These are phyloP conservation scores for Phytophthora litchii DNA, from an alignment of 352 stramenopile species.

Conservation along the genomic window DNA sequence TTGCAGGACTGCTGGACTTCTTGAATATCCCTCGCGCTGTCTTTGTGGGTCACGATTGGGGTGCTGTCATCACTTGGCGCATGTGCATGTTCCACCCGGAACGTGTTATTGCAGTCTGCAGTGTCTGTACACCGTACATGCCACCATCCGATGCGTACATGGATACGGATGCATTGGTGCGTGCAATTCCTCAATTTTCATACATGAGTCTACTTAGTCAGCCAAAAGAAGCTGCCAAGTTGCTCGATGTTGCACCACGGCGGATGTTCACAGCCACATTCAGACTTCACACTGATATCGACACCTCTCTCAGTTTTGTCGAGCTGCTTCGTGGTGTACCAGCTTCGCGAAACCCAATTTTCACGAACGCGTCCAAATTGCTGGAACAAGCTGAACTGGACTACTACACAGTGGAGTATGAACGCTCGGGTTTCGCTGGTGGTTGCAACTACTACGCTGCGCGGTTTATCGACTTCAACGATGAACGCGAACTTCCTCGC, in stretches of 20 bases:
- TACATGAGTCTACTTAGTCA: conserved; percentile 67
- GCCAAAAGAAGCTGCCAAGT: conserved; percentile 36
- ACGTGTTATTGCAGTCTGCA: conserved; percentile 50
- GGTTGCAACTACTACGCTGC: conserved; percentile 63
- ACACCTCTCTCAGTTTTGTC: conserved; percentile 23
- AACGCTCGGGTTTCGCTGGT: conserved; percentile 52
- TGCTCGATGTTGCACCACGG: conserved; percentile 43
- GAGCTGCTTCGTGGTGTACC: conserved; percentile 37
- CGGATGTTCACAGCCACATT: conserved; percentile 63
- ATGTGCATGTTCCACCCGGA: conserved; percentile 71
- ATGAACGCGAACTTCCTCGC: conserved; percentile 37
- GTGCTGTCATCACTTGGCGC: conserved; percentile 56
- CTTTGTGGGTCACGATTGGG: conserved; percentile 78
- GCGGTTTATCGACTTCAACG: conserved; percentile 59
- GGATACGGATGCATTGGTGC: conserved; percentile 46
- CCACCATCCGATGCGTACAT: conserved; percentile 49
- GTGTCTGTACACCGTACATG: conserved; percentile 69
- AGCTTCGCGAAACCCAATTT: conserved; percentile 38
- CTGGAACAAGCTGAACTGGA: conserved; percentile 56
- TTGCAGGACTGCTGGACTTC: conserved; percentile 55
- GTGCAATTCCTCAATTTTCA: conserved; percentile 56
- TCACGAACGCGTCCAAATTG: conserved; percentile 46
- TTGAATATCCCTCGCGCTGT: conserved; percentile 66
- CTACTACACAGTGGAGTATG: conserved; percentile 64
- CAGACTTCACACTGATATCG: conserved; percentile 43